A percentile compares a stretch with the other conserved stretches of the same genome.
Conservation (phyloP, 495 filamentous ascomycete genomes). For the Xylaria acuta region DNA sequence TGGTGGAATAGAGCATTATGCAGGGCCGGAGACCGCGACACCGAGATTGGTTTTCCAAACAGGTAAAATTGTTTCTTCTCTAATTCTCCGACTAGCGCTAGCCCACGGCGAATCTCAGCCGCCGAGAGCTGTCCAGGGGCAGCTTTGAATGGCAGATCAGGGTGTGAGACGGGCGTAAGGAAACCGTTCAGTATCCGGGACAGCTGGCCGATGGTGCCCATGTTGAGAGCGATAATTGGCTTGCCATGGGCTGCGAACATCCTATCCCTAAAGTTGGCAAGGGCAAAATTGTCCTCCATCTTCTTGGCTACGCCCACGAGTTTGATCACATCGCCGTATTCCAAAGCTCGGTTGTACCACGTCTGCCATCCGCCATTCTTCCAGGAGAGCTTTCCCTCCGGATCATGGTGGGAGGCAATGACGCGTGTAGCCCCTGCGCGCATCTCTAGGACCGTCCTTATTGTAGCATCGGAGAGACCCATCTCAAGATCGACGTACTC, state of each 20-base stretch:
- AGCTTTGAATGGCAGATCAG: slow-evolving; percentile 85
- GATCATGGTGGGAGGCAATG: slow-evolving; percentile 96
- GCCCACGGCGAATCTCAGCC: slow-evolving; percentile 79
- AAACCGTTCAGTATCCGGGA: slow-evolving; percentile 90
- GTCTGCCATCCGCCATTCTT: slow-evolving; percentile 85
- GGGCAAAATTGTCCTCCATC: slow-evolving; percentile 83
- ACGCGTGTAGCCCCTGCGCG: slow-evolving; percentile 77
- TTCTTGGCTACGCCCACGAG: slow-evolving; percentile 82
- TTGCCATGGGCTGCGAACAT: slow-evolving; percentile 72
- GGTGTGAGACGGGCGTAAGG: slow-evolving; percentile 95
- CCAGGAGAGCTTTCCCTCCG: slow-evolving; percentile 80
- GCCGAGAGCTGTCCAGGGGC: slow-evolving; percentile 95
- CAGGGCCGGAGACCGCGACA: slow-evolving; percentile 82
- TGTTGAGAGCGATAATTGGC: slow-evolving; percentile 94
- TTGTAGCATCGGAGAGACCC: slow-evolving; percentile 71
- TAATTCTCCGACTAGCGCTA: slow-evolving; percentile 82
- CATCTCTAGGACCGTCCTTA: slow-evolving; percentile 60
- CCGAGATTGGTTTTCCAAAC: slow-evolving; percentile 82
- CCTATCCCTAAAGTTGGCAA: slow-evolving; percentile 82
- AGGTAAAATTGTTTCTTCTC: slow-evolving; percentile 79
- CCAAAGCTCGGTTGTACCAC: slow-evolving; percentile 84
- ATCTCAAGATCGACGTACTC: slow-evolving; percentile 97
- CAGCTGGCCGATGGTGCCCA: slow-evolving; percentile 87
- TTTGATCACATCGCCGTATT: slow-evolving; percentile 92
- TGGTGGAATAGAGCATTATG: slow-evolving; percentile 86